Evolutionary conservation across 306 rosid genomes (phyloP).

Genomic region (Dalbergia cochinchinensis): DNA sequence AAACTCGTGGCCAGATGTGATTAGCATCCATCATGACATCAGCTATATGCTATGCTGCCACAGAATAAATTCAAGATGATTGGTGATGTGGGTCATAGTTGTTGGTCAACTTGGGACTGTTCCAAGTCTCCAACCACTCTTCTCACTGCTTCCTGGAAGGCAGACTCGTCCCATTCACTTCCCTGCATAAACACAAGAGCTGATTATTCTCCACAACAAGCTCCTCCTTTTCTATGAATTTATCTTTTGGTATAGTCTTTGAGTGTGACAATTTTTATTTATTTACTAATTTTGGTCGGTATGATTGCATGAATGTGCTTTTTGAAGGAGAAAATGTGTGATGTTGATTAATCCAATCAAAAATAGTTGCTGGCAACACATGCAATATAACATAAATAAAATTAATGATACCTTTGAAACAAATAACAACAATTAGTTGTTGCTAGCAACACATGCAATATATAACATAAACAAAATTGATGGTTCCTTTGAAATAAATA

Average conservation of each 20-base stretch:
- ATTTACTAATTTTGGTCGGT: not conserved
- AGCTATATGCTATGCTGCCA: not conserved
- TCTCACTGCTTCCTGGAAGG: conserved; percentile 92
- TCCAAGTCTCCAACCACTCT: conserved; percentile 72
- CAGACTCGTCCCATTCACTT: conserved; percentile 82
- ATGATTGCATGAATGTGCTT: not conserved
- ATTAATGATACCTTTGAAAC: not conserved
- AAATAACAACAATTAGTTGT: not conserved
- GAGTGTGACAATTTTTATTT: conserved; percentile 11
- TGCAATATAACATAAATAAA: not conserved
- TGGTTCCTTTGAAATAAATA: not conserved
- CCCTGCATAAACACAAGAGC: conserved; percentile 49
- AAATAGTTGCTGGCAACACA: not conserved
- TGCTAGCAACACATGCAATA: not conserved
- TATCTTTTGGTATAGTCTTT: not conserved
- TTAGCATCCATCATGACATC: not conserved
- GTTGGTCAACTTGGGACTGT: conserved; percentile 36
- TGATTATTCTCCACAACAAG: conserved; percentile 10
- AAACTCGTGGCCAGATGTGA: not conserved
- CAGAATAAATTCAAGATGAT: conserved; percentile 20
- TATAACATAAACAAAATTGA: not conserved
- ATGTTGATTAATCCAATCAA: conserved; percentile 5
- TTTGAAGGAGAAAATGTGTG: not conserved
- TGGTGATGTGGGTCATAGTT: conserved; percentile 12
- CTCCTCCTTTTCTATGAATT: not conserved